Evolutionary conservation across 2,329 filamentous ascomycete genomes (phyloP).

Genomic region (Scedosporium aurantiacum): DNA sequence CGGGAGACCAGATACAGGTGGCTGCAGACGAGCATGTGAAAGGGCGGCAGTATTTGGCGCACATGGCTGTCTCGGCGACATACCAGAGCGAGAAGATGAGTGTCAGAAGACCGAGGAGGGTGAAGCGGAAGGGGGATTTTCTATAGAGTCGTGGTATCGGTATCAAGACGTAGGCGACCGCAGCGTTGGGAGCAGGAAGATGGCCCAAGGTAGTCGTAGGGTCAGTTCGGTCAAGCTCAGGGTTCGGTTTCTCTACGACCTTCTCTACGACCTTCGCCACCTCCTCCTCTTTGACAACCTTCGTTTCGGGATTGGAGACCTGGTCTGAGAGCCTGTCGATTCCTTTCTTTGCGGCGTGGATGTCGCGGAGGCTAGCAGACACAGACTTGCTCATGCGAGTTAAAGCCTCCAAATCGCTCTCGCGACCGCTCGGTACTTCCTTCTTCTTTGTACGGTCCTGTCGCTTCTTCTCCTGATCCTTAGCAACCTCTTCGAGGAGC

Average conservation of each 20-base stretch:
- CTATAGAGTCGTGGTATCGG: conserved; percentile 37
- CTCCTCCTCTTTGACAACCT: neutral
- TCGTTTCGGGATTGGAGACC: conserved; percentile 29
- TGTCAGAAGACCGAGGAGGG: conserved; percentile 34
- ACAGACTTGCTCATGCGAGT: conserved; percentile 42
- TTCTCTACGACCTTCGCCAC: neutral
- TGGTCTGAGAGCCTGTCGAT: conserved; percentile 47
- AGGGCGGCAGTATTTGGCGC: conserved; percentile 41
- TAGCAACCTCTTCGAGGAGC: conserved; percentile 8
- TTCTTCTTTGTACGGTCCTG: conserved; percentile 16
- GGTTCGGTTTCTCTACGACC: neutral
- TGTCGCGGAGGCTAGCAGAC: conserved; percentile 37
- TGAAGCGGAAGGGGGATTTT: conserved; percentile 34
- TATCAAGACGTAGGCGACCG: conserved; percentile 28
- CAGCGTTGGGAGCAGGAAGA: conserved; percentile 2
- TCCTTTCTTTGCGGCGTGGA: conserved; percentile 44
- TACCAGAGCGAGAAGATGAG: conserved; percentile 40
- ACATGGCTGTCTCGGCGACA: conserved; percentile 41
- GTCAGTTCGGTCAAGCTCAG: neutral
- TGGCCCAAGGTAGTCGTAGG: neutral
- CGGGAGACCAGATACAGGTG: conserved; percentile 43
- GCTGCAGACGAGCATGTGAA: conserved; percentile 29
- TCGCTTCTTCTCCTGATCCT: conserved; percentile 8
- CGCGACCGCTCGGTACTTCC: neutral
- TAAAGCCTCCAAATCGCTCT: conserved; percentile 29